Evolutionary conservation across 2,329 filamentous ascomycete genomes (phyloP), one percentile per base, ranked within the genome.

Genomic region (Calycina marina): DNA sequence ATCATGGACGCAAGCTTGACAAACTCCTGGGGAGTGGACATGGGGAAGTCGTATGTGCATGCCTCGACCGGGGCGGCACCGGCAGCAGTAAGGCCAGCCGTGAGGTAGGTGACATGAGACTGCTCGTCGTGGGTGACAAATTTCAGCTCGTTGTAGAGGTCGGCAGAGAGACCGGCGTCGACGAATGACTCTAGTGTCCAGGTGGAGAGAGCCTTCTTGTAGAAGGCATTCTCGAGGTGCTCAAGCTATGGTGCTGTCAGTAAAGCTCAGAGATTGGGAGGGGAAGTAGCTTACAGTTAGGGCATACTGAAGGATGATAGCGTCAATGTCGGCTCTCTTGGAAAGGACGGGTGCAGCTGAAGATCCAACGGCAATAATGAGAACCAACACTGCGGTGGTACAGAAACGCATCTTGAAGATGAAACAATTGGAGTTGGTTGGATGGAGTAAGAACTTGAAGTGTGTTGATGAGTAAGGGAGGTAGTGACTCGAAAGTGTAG

Each of bases 151-250:
- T 57, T 53, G 56, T 74, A 77, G 49, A 72, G 68, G 3, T 53
- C 52, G 0, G 56, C 43, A 30, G 62, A 52, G 48, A 62, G 65
- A 10, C 68, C 69, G 24, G 67, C 67, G 15, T 52, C 55, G 14
- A 53, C 44, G 49, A 76, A 76, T 41, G 68, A 58, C 2, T 52
- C 39, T 34, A 61, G 50, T 20, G 58, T 60, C 57, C 67, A 78
- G 42, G 69, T 71, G 38, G 58, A 52, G 5, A 80, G 58, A 24
- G 67, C 74, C 28, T 74, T 49, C 22, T 58, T 59, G 56, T 80
- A 81, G 56, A 79, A 80, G 31, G 59, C 60, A 40, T 72, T 59
- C 54, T 80, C 75, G 22, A 72, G 62, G 38, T 69, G 62, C 52
- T 72, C 69, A 8, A 71, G 60, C 37, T 47, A 27, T 25, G 10